phyloP scores from a whole-genome alignment of 2,329 filamentous ascomycete genomes.

The Chrysoporthe austroafricana region DNA sequence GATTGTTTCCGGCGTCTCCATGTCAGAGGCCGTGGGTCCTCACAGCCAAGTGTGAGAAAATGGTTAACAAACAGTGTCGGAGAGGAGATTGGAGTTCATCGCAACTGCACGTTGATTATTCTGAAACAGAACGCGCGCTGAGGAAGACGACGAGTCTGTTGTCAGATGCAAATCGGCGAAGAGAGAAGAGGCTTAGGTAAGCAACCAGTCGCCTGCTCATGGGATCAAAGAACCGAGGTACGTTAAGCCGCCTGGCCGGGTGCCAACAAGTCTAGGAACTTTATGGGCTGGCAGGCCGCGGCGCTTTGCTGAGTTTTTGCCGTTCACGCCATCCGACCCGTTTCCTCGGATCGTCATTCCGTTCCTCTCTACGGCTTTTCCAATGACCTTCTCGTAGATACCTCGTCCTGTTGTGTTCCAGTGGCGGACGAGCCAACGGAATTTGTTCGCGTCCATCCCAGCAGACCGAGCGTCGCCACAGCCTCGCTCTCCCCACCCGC shows the following conservation, averaged over 20 bases:
- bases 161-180: slow-evolving; percentile 8
- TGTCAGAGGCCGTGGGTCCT: not conserved
- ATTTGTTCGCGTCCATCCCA: not conserved
- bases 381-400: not conserved
- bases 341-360: not conserved
- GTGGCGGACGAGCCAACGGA: not conserved
- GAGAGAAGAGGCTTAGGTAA: not conserved
- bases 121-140: not conserved
- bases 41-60: not conserved
- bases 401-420: not conserved
- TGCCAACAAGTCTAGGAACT: not conserved
- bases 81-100: not conserved
- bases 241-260: not conserved
- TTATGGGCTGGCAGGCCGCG: not conserved
- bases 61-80: not conserved
- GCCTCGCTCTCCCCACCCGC: slow-evolving; percentile 16
- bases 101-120: not conserved
- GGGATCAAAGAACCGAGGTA: too few species aligned
- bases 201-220: not conserved
- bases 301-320: slow-evolving; percentile 8
- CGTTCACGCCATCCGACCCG: slow-evolving; percentile 3
- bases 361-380: not conserved
- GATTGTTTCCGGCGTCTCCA: not conserved
- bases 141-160: not conserved
- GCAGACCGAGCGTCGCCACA: not conserved